These are phyloP conservation scores for Mycogone perniciosa DNA, from an alignment of 2,329 filamentous ascomycete species.

Conservation along the genomic window DNA sequence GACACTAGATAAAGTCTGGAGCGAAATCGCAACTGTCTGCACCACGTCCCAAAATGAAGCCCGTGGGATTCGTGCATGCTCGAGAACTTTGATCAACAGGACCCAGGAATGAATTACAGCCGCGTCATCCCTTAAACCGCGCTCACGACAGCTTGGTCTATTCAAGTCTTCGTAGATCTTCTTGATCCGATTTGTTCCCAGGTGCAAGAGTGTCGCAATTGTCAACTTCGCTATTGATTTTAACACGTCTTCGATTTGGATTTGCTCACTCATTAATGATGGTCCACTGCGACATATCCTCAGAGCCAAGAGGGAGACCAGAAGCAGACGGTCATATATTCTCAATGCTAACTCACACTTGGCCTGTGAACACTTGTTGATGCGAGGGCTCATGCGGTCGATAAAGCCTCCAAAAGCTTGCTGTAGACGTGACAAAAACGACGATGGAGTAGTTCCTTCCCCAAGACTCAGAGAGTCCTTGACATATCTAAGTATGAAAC, in stretches of 20 bases:
- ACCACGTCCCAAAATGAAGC: slow-evolving; percentile 56
- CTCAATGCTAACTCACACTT: slow-evolving; percentile 16
- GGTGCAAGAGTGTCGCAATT: slow-evolving; percentile 34
- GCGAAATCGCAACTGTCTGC: slow-evolving; percentile 35
- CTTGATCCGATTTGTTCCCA: slow-evolving; percentile 38
- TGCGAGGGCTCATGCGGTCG: slow-evolving; percentile 21
- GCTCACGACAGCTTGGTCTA: slow-evolving; percentile 38
- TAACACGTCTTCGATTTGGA: slow-evolving; percentile 45
- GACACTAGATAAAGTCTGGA: slow-evolving; percentile 16
- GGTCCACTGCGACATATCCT: slow-evolving; percentile 36
- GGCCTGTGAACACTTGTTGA: slow-evolving; percentile 8
- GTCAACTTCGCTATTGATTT: slow-evolving; percentile 34
- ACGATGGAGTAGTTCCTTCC: slow-evolving; percentile 18
- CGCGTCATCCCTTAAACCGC: slow-evolving; percentile 45
- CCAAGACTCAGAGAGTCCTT: slow-evolving; percentile 36
- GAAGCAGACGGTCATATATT: slow-evolving; percentile 25
- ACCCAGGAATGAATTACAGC: slow-evolving; percentile 50
- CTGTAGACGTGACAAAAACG: slow-evolving; percentile 38
- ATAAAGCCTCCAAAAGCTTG: slow-evolving; percentile 39
- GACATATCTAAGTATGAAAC: slow-evolving; percentile 45
- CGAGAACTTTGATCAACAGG: slow-evolving; percentile 48
- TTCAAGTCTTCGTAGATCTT: slow-evolving; percentile 44
- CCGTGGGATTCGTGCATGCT: slow-evolving; percentile 43
- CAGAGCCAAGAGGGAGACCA: slow-evolving; percentile 32
- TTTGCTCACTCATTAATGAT: slow-evolving; percentile 28